These are phyloP conservation scores for Eutypella sp. DNA, from an alignment of 2,329 filamentous ascomycete species.

Conservation along the genomic window DNA sequence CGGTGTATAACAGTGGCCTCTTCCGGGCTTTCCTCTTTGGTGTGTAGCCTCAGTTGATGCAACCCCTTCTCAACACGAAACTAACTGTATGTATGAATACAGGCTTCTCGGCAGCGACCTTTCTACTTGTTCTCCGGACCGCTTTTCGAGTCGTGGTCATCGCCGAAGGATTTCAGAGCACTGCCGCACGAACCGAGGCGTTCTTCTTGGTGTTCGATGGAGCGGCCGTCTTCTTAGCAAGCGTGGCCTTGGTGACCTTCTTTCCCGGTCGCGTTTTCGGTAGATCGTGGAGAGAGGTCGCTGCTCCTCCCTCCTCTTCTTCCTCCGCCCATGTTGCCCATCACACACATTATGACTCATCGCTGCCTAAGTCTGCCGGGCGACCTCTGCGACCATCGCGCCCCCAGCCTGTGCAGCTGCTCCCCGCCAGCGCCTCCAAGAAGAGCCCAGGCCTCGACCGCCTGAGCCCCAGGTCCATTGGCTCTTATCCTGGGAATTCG, in stretches of 20 bases:
- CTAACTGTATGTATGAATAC: not conserved
- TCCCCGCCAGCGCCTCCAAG: slow-evolving; percentile 8
- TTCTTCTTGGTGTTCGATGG: slow-evolving; percentile 25
- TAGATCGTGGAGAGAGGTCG: slow-evolving; percentile 10
- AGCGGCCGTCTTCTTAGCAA: slow-evolving; percentile 17
- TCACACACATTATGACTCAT: not conserved
- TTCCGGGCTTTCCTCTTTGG: slow-evolving; percentile 42
- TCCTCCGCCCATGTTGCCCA: too few species aligned
- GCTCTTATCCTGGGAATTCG: slow-evolving; percentile 5
- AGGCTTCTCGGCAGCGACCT: slow-evolving; percentile 17
- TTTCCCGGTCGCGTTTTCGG: slow-evolving; percentile 24
- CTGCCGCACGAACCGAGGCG: slow-evolving; percentile 19
- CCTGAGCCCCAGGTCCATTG: slow-evolving; percentile 12
- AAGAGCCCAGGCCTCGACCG: slow-evolving; percentile 13
- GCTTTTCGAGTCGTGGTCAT: slow-evolving; percentile 21
- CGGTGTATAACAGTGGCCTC: slow-evolving; percentile 35
- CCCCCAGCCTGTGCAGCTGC: slow-evolving; percentile 14
- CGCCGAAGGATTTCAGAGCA: slow-evolving; percentile 18
- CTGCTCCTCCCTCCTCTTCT: not conserved
- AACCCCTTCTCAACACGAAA: not conserved
- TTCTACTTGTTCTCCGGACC: slow-evolving; percentile 20
- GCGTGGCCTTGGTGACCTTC: slow-evolving; percentile 14
- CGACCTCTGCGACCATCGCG: slow-evolving; percentile 12
- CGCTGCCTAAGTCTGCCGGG: slow-evolving; percentile 8
- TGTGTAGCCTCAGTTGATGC: slow-evolving; percentile 22